These are phyloP conservation scores for Globisporangium recalcitrans DNA, from an alignment of 352 stramenopile species.

Conservation along the genomic window DNA sequence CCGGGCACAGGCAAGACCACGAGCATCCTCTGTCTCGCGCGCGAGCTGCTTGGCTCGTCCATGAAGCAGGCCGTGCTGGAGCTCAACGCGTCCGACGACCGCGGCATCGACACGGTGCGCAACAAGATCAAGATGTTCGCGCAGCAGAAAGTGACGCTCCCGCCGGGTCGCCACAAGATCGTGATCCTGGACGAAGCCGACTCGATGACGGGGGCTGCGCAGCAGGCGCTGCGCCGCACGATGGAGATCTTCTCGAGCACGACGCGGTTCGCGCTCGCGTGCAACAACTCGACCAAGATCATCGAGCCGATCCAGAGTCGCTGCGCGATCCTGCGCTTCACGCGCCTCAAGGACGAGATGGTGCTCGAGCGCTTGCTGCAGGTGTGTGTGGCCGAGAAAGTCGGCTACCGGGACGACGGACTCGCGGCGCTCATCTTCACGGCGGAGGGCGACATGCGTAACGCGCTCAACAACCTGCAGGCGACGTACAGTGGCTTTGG, in stretches of 20 bases:
- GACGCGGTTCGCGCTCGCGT: constrained; percentile 97
- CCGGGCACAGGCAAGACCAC: constrained; percentile 93
- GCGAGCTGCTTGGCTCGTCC: constrained; percentile 79
- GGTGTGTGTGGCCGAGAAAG: constrained; percentile 91
- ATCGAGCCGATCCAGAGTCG: constrained; percentile 99
- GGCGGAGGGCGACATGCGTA: constrained; percentile 98
- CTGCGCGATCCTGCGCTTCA: constrained; percentile 97
- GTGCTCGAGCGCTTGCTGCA: constrained; percentile 91
- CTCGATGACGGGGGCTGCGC: constrained; percentile 95
- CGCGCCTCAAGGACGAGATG: constrained; percentile 93
- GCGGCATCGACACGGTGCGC: constrained; percentile 85
- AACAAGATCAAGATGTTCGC: constrained; percentile 99
- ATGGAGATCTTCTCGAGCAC: constrained; percentile 99
- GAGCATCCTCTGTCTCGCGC: constrained; percentile 88
- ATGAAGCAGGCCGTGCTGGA: constrained; percentile 93
- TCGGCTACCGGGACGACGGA: constrained; percentile 86
- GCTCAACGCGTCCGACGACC: constrained; percentile 98
- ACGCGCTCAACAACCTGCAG: constrained; percentile 99
- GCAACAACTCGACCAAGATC: constrained; percentile 99
- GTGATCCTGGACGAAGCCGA: constrained; percentile 99
- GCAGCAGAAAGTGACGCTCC: constrained; percentile 96
- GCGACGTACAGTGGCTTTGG: constrained; percentile 94
- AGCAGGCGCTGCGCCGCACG: constrained; percentile 96
- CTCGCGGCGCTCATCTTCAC: constrained; percentile 98
- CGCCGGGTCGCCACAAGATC: constrained; percentile 93